Percentiles rank a stretch among this genome's conserved stretches.
phyloP scores from a whole-genome alignment of 192 early-diverging fungal genomes.

The Entophlyctis luteolus region DNA sequence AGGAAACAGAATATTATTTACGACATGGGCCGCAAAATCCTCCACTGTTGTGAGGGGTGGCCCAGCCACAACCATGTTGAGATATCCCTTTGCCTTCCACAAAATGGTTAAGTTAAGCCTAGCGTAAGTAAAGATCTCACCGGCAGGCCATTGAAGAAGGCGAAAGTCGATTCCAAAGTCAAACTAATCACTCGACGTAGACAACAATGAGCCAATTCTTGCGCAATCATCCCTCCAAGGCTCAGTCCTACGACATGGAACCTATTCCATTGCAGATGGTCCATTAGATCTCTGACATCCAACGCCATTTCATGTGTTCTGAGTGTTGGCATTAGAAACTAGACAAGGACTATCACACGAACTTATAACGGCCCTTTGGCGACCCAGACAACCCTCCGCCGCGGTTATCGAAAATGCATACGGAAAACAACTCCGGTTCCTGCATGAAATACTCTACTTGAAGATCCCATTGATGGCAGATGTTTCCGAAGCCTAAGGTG shows the following conservation, averaged over 20 bases:
- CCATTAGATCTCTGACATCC: conserved; percentile 34
- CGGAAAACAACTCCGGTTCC: conserved; percentile 19
- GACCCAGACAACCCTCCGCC: conserved; percentile 32
- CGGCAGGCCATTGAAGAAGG: conserved; percentile 36
- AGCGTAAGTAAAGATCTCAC: neutral
- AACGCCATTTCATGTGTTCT: conserved; percentile 38
- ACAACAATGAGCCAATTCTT: conserved; percentile 27
- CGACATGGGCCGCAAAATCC: conserved; percentile 26
- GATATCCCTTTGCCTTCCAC: conserved; percentile 8
- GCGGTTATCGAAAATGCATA: conserved; percentile 41
- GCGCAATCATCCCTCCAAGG: conserved; percentile 37
- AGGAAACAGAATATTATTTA: conserved; percentile 26
- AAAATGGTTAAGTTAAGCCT: neutral
- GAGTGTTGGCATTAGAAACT: neutral
- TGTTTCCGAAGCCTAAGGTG: conserved; percentile 27
- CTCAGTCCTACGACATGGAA: conserved; percentile 38
- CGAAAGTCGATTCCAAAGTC: conserved; percentile 48
- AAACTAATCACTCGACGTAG: conserved; percentile 48
- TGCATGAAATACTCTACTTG: conserved; percentile 24
- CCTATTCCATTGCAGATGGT: conserved; percentile 24
- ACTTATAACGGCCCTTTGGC: conserved; percentile 31
- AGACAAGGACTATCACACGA: neutral
- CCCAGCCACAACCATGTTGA: conserved; percentile 3
- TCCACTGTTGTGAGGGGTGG: conserved; percentile 22
- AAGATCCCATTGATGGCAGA: conserved; percentile 34